A percentile compares a stretch with the other conserved stretches of the same genome.
phyloP scores from a whole-genome alignment of 2,329 filamentous ascomycete genomes.

The Colletotrichum godetiae region DNA sequence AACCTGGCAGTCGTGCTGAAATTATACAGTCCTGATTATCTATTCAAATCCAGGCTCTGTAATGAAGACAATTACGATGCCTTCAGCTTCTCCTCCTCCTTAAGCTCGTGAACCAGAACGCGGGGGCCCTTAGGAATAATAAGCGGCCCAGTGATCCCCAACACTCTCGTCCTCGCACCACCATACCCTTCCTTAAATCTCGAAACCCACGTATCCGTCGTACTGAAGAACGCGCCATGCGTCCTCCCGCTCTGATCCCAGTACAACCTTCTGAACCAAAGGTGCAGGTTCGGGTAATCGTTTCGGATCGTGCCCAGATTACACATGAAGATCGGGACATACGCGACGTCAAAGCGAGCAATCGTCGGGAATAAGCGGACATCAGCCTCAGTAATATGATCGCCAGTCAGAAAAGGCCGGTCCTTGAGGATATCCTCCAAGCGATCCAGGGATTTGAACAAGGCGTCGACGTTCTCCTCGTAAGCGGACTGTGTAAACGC shows the following conservation, averaged over 20 bases:
- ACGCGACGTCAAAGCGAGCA: conserved; percentile 75
- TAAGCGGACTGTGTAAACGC: conserved; percentile 74
- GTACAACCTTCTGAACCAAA: conserved; percentile 76
- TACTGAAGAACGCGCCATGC: conserved; percentile 71
- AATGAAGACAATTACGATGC: background rate
- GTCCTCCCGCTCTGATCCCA: conserved; percentile 64
- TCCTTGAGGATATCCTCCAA: conserved; percentile 68
- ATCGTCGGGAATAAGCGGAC: conserved; percentile 75
- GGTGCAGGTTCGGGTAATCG: conserved; percentile 74
- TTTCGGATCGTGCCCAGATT: conserved; percentile 72
- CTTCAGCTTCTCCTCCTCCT: background rate
- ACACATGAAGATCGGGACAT: conserved; percentile 74
- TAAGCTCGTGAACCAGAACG: background rate
- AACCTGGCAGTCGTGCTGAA: no score
- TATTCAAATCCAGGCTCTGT: no score
- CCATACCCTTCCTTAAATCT: conserved; percentile 46
- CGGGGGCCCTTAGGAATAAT: conserved; percentile 42
- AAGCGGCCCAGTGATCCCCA: conserved; percentile 41
- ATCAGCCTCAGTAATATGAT: conserved; percentile 75
- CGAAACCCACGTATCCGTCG: conserved; percentile 68
- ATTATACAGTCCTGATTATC: no score
- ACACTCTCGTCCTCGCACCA: conserved; percentile 38
- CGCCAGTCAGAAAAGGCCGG: conserved; percentile 71
- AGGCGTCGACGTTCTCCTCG: conserved; percentile 66
- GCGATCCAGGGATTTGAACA: conserved; percentile 74